A percentile compares a stretch with the other conserved stretches of the same genome.
These are phyloP conservation scores for Epithele typhae DNA, from an alignment of 768 basidiomycete species.

Conservation along the genomic window DNA sequence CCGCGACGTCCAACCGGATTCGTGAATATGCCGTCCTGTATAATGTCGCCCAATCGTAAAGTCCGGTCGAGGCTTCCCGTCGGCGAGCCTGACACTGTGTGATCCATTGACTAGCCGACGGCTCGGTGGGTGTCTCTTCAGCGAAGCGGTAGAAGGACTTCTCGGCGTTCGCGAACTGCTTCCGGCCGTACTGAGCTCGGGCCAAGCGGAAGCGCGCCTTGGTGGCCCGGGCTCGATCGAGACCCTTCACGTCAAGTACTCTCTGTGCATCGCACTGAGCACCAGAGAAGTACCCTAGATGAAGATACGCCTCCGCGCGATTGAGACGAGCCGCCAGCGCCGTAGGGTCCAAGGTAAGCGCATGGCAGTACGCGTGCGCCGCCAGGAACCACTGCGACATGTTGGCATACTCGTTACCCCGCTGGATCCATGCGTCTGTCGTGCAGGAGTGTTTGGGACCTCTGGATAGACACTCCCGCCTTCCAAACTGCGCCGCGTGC, in stretches of 20 bases:
- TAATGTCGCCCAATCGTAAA: conserved; percentile 24
- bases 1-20: conserved; percentile 19
- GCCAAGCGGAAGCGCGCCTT: conserved; percentile 26
- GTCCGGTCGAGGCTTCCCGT: conserved; percentile 17
- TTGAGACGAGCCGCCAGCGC: conserved; percentile 23
- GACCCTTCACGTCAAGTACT: conserved; percentile 7
- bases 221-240: background rate
- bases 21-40: conserved; percentile 12
- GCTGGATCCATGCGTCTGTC: conserved; percentile 17
- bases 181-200: conserved; percentile 22
- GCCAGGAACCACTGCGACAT: conserved; percentile 22
- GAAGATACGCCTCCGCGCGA: conserved; percentile 24
- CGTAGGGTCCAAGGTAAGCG: conserved; percentile 15
- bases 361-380: conserved; percentile 22
- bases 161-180: conserved; percentile 14
- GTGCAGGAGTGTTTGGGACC: background rate
- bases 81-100: conserved; percentile 16
- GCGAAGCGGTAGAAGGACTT: conserved; percentile 9
- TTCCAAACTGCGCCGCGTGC: conserved; percentile 8
- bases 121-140: conserved; percentile 1
- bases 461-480: background rate
- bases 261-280: conserved; percentile 22
- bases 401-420: conserved; percentile 23
- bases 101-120: conserved; percentile 12
- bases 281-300: conserved; percentile 19